Conservation (phyloP, 139 green algal genomes). For the Chlorella sp. region DNA sequence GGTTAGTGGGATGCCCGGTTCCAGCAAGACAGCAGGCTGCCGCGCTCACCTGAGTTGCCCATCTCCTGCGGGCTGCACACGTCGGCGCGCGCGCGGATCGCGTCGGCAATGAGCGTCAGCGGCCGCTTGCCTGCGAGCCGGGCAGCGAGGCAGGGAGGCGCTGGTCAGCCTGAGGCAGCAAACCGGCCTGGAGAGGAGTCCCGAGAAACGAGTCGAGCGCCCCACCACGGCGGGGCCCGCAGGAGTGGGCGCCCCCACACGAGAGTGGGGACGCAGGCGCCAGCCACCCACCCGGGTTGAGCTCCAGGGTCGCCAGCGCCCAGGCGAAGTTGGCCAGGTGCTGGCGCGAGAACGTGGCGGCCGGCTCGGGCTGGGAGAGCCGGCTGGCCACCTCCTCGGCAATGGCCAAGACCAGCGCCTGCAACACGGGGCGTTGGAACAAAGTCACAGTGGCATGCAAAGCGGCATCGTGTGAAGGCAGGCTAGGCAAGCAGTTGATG, state of each 20-base stretch:
- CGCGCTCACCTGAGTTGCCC: constrained; percentile 40
- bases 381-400: constrained; percentile 27
- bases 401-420: constrained; percentile 29
- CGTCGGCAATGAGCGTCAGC: constrained; percentile 11
- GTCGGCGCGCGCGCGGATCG: constrained; percentile 33
- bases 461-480: no score
- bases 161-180: no score
- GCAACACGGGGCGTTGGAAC: constrained; percentile 4
- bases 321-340: constrained; percentile 52
- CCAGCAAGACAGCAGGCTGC: no score
- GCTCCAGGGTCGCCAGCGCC: constrained; percentile 45
- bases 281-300: background rate
- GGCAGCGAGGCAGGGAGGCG: background rate
- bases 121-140: constrained; percentile 3
- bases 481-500: no score
- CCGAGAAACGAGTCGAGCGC: no score
- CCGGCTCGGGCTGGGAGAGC: constrained; percentile 19
- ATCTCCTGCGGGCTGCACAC: constrained; percentile 61
- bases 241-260: no score
- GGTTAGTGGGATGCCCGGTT: no score
- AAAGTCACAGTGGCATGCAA: background rate
- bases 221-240: no score
- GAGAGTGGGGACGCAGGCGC: no score
- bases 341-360: constrained; percentile 43
- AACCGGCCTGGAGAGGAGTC: no score